phyloP scores from a whole-genome alignment of 148 eudicot genomes.

The Amaranthus palmeri region DNA sequence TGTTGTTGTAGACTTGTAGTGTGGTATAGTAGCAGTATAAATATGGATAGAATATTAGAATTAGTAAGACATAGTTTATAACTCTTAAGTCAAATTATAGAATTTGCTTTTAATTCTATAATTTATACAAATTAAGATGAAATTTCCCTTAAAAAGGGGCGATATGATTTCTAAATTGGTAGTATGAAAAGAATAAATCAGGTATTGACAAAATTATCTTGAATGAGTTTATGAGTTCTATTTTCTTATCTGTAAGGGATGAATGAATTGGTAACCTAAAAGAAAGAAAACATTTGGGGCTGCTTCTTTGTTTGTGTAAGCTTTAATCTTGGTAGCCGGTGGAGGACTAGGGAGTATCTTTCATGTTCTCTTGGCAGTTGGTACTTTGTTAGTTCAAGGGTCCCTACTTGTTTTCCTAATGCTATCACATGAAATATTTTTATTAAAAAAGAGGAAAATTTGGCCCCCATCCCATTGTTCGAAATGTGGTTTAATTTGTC shows the following conservation, averaged over 20 bases:
- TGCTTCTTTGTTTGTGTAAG: neutral
- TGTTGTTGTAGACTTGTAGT: neutral
- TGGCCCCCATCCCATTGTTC: constrained; percentile 2
- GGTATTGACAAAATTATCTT: neutral
- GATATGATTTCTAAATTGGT: neutral
- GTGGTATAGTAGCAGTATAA: neutral
- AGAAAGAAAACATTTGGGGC: constrained; percentile 3
- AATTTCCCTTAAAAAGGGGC: neutral
- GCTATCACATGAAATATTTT: neutral
- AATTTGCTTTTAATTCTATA: neutral
- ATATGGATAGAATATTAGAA: neutral
- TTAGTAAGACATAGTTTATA: neutral
- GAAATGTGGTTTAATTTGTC: constrained; percentile 1
- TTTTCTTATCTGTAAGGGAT: neutral
- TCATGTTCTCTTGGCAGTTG: constrained; percentile 16
- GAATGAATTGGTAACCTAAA: neutral
- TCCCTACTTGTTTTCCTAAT: neutral
- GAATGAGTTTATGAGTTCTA: neutral
- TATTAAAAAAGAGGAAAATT: neutral
- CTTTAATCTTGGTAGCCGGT: neutral
- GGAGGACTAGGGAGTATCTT: neutral
- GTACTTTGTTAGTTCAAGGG: constrained; percentile 8
- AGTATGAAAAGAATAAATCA: neutral
- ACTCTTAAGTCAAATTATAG: constrained; percentile 1
- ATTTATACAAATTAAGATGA: neutral